A percentile compares a stretch with the other conserved stretches of the same genome.
These are phyloP conservation scores for Tremellales sp. DNA, from an alignment of 1,284 basidiomycete species.

Conservation along the genomic window DNA sequence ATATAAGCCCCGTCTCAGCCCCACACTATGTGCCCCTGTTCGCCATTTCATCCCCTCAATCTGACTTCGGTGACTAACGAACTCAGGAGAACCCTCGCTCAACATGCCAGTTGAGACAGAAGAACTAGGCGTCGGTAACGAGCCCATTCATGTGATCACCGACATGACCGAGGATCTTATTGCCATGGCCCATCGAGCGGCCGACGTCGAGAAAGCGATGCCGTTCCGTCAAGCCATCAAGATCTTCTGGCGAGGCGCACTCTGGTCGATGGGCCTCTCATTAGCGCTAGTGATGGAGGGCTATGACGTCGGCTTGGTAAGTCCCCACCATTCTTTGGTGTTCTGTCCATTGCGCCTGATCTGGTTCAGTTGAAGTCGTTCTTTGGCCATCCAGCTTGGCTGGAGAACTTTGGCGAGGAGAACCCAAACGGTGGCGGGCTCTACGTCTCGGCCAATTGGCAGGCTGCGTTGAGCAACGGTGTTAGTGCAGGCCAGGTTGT, in stretches of 20 bases:
- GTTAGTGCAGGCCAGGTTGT: conserved; percentile 40
- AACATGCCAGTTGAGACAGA: not conserved
- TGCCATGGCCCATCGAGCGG: conserved; percentile 7
- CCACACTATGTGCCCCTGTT: no score
- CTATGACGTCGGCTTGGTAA: conserved; percentile 22
- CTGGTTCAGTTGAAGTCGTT: conserved; percentile 7
- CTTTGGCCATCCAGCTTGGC: conserved; percentile 15
- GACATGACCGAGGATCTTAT: conserved; percentile 33
- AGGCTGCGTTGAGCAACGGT: conserved; percentile 46
- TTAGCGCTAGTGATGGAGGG: conserved; percentile 51
- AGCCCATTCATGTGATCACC: not conserved
- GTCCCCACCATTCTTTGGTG: conserved; percentile 8
- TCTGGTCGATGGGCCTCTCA: conserved; percentile 45
- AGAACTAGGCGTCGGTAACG: not conserved
- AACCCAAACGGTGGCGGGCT: conserved; percentile 10
- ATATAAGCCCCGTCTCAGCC: no score
- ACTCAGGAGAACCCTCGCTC: no score
- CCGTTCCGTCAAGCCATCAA: conserved; percentile 27
- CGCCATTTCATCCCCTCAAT: no score
- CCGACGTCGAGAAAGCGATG: conserved; percentile 14
- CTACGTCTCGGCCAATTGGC: conserved; percentile 47
- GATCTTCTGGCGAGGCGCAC: conserved; percentile 47
- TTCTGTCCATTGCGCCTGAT: not conserved
- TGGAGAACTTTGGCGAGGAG: not conserved
- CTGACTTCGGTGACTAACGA: no score